These are phyloP conservation scores for Trichoderma asperellum DNA, from an alignment of 2,329 filamentous ascomycete genomes.

Conservation along the genomic window DNA sequence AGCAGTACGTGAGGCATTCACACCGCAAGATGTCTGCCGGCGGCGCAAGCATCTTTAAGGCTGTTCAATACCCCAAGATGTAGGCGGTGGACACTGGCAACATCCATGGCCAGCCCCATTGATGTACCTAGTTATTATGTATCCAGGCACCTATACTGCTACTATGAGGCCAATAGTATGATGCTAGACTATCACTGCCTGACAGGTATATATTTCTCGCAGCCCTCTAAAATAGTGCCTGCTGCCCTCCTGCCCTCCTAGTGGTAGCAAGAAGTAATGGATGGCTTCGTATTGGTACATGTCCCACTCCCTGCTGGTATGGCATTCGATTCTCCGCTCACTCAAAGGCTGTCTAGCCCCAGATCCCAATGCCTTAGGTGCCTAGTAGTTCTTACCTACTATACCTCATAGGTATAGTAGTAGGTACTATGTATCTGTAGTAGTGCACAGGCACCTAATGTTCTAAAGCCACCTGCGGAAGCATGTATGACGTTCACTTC, in stretches of 20 bases:
- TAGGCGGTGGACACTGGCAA: not conserved
- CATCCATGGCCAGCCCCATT: not conserved
- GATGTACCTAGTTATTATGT: too few species aligned
- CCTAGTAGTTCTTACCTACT: too few species aligned
- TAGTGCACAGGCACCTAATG: not conserved
- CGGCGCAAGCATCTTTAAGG: not conserved
- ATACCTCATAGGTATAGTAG: too few species aligned
- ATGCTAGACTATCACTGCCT: not conserved
- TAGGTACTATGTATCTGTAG: not conserved
- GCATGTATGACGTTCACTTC: not conserved
- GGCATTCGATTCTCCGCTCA: not conserved
- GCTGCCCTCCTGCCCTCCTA: not conserved
- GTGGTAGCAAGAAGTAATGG: not conserved
- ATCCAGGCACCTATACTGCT: too few species aligned
- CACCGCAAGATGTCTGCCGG: constrained; percentile 14
- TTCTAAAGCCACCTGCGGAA: not conserved
- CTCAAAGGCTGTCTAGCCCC: not conserved
- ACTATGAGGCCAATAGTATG: not conserved
- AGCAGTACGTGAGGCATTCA: not conserved
- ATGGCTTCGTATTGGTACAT: not conserved
- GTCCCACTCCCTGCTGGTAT: not conserved
- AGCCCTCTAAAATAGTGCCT: not conserved
- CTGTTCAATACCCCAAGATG: not conserved
- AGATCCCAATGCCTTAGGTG: not conserved
- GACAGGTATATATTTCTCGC: not conserved